phyloP scores from a whole-genome alignment of 2,329 filamentous ascomycete species.

The Fusarium incarnatum region DNA sequence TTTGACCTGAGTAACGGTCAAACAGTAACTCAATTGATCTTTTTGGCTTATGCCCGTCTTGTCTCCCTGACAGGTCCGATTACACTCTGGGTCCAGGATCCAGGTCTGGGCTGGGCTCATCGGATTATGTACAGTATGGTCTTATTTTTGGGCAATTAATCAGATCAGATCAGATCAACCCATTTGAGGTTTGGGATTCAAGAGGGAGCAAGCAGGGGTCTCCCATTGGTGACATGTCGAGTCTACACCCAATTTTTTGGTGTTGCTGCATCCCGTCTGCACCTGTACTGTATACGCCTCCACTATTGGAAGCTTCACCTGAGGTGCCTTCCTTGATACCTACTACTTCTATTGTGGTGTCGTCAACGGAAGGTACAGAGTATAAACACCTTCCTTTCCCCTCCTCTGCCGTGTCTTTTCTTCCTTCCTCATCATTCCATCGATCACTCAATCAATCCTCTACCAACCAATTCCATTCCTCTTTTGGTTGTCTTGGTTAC shows the following conservation, averaged over 20 bases:
- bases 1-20: slow-evolving; percentile 16
- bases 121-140: slow-evolving; percentile 23
- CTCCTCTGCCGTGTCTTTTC: slow-evolving; percentile 30
- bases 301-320: slow-evolving; percentile 7
- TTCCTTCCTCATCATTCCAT: slow-evolving; percentile 37
- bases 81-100: slow-evolving; percentile 8
- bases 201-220: slow-evolving; percentile 6
- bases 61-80: slow-evolving; percentile 37
- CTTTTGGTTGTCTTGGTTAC: slow-evolving; percentile 38
- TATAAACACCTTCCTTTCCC: slow-evolving; percentile 43
- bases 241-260: slow-evolving; percentile 19
- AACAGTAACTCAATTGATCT: slow-evolving; percentile 2
- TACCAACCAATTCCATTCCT: slow-evolving; percentile 33
- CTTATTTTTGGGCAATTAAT: slow-evolving; percentile 40
- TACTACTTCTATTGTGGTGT: slow-evolving; percentile 2
- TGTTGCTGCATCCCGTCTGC: not conserved
- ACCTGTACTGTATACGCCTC: not conserved
- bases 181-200: slow-evolving; percentile 22
- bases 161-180: slow-evolving; percentile 39
- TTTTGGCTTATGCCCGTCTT: slow-evolving; percentile 27
- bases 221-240: slow-evolving; percentile 10
- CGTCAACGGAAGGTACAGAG: slow-evolving; percentile 17
- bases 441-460: slow-evolving; percentile 29
- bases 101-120: not conserved
- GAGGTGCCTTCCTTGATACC: not conserved